These are phyloP conservation scores for Millerozyma acaciae DNA, from an alignment of 805 yeast genomes.

Conservation along the genomic window DNA sequence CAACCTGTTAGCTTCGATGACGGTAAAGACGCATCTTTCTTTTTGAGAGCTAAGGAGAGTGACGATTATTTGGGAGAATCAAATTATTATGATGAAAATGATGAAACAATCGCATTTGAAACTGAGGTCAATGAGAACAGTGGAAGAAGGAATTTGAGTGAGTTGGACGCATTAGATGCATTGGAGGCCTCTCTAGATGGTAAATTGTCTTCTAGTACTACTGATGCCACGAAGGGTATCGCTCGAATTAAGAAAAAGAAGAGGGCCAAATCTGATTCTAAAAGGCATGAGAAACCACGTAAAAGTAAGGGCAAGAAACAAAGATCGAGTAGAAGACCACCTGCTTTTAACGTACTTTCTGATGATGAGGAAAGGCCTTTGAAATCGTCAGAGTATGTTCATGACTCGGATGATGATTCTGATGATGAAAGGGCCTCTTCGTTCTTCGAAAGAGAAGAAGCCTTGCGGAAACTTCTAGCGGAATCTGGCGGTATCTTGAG, in stretches of 20 bases:
- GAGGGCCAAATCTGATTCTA: slow-evolving; percentile 6
- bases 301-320: slow-evolving; percentile 10
- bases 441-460: slow-evolving; percentile 56
- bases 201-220: slow-evolving; percentile 7
- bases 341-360: slow-evolving; percentile 25
- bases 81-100: slow-evolving; percentile 22
- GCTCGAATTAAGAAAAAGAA: slow-evolving; percentile 20
- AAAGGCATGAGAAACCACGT: slow-evolving; percentile 5
- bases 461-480: slow-evolving; percentile 38
- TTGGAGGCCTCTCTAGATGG: slow-evolving; percentile 31
- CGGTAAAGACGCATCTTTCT: slow-evolving; percentile 32
- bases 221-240: slow-evolving; percentile 18
- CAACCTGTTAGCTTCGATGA: slow-evolving; percentile 35
- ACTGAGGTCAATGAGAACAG: slow-evolving; percentile 14
- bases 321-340: slow-evolving; percentile 13
- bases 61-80: slow-evolving; percentile 26
- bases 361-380: slow-evolving; percentile 17
- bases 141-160: slow-evolving; percentile 10
- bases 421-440: slow-evolving; percentile 51
- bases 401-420: slow-evolving; percentile 60
- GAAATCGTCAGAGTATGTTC: slow-evolving; percentile 52
- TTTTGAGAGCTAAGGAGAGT: slow-evolving; percentile 23
- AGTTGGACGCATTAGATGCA: slow-evolving; percentile 35
- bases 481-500: slow-evolving; percentile 38
- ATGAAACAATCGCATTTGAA: slow-evolving; percentile 31